Conservation (phyloP, 495 filamentous ascomycete genomes). For the Glonium stellatum region DNA sequence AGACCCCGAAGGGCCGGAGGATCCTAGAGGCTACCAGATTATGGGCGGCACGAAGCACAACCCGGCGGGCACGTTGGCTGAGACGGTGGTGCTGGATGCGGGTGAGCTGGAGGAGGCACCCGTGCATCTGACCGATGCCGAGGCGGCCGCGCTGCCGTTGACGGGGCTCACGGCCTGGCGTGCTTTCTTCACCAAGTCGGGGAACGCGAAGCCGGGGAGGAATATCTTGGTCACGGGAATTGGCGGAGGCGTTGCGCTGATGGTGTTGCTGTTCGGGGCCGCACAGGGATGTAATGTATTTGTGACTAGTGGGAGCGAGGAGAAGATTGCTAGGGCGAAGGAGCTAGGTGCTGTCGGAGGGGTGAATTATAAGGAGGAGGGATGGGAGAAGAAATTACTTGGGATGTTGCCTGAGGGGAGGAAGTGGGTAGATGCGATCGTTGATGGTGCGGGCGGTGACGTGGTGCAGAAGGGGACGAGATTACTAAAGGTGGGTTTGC, state of each 20-base stretch:
- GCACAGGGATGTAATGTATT: slow-evolving; percentile 36
- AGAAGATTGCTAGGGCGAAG: slow-evolving; percentile 38
- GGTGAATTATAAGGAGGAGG: slow-evolving; percentile 39
- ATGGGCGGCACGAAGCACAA: slow-evolving; percentile 62
- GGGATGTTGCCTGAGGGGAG: slow-evolving; percentile 32
- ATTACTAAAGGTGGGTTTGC: slow-evolving; percentile 33
- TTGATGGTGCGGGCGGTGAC: slow-evolving; percentile 40
- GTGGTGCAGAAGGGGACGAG: slow-evolving; percentile 33
- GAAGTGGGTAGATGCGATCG: slow-evolving; percentile 36
- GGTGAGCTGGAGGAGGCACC: slow-evolving; percentile 69
- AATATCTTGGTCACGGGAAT: slow-evolving; percentile 41
- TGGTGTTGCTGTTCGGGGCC: slow-evolving; percentile 37
- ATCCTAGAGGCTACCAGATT: slow-evolving; percentile 53
- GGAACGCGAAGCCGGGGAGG: slow-evolving; percentile 34
- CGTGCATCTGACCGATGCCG: slow-evolving; percentile 57
- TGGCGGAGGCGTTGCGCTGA: slow-evolving; percentile 40
- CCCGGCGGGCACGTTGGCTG: slow-evolving; percentile 61
- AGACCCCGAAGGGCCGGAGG: slow-evolving; percentile 65
- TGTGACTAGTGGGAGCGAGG: slow-evolving; percentile 37
- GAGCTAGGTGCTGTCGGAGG: slow-evolving; percentile 37
- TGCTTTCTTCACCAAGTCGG: slow-evolving; percentile 59
- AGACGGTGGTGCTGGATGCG: slow-evolving; percentile 60
- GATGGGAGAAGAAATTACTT: slow-evolving; percentile 40
- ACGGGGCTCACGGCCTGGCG: slow-evolving; percentile 84
- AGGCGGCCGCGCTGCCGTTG: slow-evolving; percentile 75